Base-by-base conservation (phyloP, 1,139 yeast species). In the Candida sanyaensis region DNA sequence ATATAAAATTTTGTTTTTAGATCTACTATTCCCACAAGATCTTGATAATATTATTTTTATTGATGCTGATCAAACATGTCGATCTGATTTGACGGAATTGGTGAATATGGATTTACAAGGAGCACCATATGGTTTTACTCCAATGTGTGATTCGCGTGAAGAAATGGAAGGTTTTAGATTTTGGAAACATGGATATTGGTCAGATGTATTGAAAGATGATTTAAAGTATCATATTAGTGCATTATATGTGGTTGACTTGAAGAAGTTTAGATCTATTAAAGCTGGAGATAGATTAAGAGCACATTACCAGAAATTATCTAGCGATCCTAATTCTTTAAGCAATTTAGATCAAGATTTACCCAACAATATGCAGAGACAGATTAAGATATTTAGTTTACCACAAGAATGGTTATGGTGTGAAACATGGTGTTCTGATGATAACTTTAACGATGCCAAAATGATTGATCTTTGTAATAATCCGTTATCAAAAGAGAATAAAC, bases 171-270 rank as follows among this genome's bases (percentile, higher is more conserved):
- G 95, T 0, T 87, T 78, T 63, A 72, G 96, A 48, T 93, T 93
- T 68, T 93, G 99, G 99, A 86, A 90, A 59, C 81, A 82, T 53
- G 98, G 98, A 0, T 93, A 90, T 64, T 93, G 99, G 99, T 69
- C 81, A 48, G 75, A 75, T 4, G 78, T 80, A 28, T 69, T 92
- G 39, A 77, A 79, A 32, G 83, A 80, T 32, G 78, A 80, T 28
- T 67, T 72, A 37, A 78, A 78, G 52, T 93, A 93, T 61, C 97
- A 90, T 63, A 88, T 90, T 53, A 85, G 96, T 64, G 96, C 96
- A 0, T 73, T 89, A 33, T 91, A 83, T 60, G 89, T 91, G 10
- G 86, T 92, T 47, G 96, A 93, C 62, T 75, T 93, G 62, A 68
- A 71, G 11, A 71, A 71, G 49, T 86, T 91, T 64, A 77, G 96